Percentiles rank a stretch among this genome's conserved stretches.
Conservation (phyloP, 2,329 filamentous ascomycete species). For the Pseudogymnoascus sp. region DNA sequence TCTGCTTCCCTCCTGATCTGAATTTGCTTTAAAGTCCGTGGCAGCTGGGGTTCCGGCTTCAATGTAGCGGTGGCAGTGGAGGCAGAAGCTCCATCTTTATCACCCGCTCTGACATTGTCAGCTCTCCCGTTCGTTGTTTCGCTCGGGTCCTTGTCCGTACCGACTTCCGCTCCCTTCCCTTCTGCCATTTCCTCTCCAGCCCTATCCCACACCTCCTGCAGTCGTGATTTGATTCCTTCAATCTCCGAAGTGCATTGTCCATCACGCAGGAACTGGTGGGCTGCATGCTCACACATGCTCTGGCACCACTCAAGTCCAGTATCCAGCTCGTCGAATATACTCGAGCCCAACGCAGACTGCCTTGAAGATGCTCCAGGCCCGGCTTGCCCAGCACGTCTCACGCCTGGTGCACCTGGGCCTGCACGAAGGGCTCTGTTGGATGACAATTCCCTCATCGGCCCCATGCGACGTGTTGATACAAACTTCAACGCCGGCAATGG, state of each 20-base stretch:
- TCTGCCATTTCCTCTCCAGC: not conserved
- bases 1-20: slow-evolving; percentile 8
- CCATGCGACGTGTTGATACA: slow-evolving; percentile 34
- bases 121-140: not conserved
- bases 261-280: slow-evolving; percentile 82
- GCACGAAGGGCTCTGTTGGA: not conserved
- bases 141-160: slow-evolving; percentile 1
- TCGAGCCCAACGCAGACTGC: slow-evolving; percentile 20
- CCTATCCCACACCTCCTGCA: slow-evolving; percentile 53
- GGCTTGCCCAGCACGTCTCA: not conserved
- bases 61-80: not conserved
- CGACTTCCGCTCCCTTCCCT: not conserved
- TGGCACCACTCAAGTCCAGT: slow-evolving; percentile 74
- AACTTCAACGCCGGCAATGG: slow-evolving; percentile 31
- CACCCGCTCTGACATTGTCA: slow-evolving; percentile 4
- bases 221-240: slow-evolving; percentile 56
- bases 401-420: not conserved
- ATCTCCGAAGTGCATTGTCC: slow-evolving; percentile 79
- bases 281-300: slow-evolving; percentile 74
- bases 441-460: slow-evolving; percentile 20
- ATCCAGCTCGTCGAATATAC: slow-evolving; percentile 67
- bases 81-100: not conserved
- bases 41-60: not conserved
- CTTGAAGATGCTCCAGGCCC: not conserved
- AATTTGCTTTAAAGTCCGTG: not conserved